Percentiles rank a stretch among this genome's conserved stretches.
phyloP scores from a whole-genome alignment of 352 stramenopile species.

The Globisporangium polare region DNA sequence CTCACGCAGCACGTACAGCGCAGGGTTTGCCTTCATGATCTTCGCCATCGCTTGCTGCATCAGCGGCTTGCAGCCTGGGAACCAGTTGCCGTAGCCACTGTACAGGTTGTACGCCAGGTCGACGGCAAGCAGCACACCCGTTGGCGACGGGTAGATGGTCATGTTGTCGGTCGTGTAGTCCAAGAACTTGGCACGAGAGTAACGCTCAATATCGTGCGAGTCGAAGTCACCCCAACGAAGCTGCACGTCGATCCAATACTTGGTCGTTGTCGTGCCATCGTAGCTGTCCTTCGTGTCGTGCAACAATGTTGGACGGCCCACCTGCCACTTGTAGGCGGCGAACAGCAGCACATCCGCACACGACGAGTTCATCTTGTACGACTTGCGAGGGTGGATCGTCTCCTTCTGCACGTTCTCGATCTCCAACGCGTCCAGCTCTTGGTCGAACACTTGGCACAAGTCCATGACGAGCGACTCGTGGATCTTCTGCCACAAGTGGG shows the following conservation, averaged over 20 bases:
- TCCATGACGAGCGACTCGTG: slow-evolving; percentile 99
- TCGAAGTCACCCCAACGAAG: slow-evolving; percentile 99
- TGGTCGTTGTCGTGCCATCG: slow-evolving; percentile 93
- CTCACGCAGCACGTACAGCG: slow-evolving; percentile 99
- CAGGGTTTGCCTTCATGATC: slow-evolving; percentile 99
- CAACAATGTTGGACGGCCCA: slow-evolving; percentile 72
- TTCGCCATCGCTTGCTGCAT: slow-evolving; percentile 99
- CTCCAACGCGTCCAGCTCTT: slow-evolving; percentile 98
- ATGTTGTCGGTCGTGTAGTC: slow-evolving; percentile 99
- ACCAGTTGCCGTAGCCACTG: slow-evolving; percentile 99
- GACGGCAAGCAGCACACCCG: slow-evolving; percentile 95
- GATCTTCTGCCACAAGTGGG: slow-evolving; percentile 99
- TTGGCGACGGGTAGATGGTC: slow-evolving; percentile 99
- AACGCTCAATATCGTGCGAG: slow-evolving; percentile 99
- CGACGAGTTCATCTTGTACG: slow-evolving; percentile 99
- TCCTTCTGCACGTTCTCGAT: slow-evolving; percentile 99
- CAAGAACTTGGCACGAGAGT: slow-evolving; percentile 98
- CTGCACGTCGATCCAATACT: slow-evolving; percentile 99
- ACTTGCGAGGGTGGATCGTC: slow-evolving; percentile 99
- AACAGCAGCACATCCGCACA: slow-evolving; percentile 99
- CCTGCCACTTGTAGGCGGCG: slow-evolving; percentile 99
- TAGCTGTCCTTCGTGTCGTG: slow-evolving; percentile 97
- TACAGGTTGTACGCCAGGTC: slow-evolving; percentile 99
- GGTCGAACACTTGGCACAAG: slow-evolving; percentile 97
- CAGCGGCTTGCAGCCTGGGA: slow-evolving; percentile 98